phyloP scores from a whole-genome alignment of 2,329 filamentous ascomycete genomes.

The Cordyceps pruinosa region DNA sequence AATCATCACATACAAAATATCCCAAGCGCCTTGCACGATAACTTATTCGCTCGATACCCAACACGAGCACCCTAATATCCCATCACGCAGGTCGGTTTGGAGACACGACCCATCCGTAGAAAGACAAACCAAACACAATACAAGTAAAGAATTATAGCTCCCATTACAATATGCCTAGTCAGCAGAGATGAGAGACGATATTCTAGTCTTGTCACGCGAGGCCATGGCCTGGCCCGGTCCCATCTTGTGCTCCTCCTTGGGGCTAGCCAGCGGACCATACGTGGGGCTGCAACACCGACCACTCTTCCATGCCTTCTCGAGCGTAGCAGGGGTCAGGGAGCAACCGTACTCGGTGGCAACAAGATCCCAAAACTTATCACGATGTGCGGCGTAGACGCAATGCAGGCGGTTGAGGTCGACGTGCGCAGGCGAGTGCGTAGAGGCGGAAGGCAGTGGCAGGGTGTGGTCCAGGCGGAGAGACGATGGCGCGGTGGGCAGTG shows the following conservation, averaged over 20 bases:
- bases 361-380: constrained; percentile 64
- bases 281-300: constrained; percentile 36
- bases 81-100: neutral
- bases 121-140: neutral
- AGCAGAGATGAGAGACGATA: constrained; percentile 44
- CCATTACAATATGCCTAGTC: neutral
- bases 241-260: constrained; percentile 34
- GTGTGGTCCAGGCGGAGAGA: constrained; percentile 56
- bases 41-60: neutral
- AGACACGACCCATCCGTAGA: neutral
- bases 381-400: constrained; percentile 63
- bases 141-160: neutral
- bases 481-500: constrained; percentile 31
- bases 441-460: constrained; percentile 30
- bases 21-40: constrained; percentile 1
- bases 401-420: constrained; percentile 62
- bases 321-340: constrained; percentile 51
- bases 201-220: constrained; percentile 49
- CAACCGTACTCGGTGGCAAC: constrained; percentile 66
- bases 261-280: constrained; percentile 39
- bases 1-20: neutral
- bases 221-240: constrained; percentile 33
- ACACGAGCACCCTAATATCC: neutral
- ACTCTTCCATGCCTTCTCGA: constrained; percentile 65
- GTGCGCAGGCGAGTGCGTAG: constrained; percentile 32